Conservation (phyloP, 2,329 filamentous ascomycete genomes). For the Colletotrichum zoysiae region DNA sequence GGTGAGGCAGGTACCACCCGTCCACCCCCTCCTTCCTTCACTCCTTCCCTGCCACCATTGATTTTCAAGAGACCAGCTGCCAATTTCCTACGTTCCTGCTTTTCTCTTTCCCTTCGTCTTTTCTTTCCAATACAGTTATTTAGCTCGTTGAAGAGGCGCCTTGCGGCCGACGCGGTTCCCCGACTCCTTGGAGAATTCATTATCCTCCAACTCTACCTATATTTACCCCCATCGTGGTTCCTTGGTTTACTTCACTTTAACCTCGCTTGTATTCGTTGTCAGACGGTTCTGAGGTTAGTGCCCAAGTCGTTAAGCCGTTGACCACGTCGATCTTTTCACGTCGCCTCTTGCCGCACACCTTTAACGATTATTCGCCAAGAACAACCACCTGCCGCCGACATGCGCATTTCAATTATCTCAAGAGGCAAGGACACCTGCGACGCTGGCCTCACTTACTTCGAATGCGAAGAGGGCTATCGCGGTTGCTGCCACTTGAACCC, state of each 20-base stretch:
- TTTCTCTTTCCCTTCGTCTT: neutral
- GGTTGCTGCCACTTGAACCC: constrained; percentile 62
- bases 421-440: constrained; percentile 7
- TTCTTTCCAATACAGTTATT: neutral
- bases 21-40: constrained; percentile 20
- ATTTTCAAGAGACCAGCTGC: neutral
- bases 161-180: neutral
- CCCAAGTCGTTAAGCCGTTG: neutral
- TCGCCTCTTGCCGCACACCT: neutral
- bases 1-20: constrained; percentile 12
- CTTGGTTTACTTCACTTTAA: neutral
- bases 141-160: neutral
- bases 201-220: neutral
- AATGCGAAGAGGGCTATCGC: constrained; percentile 48
- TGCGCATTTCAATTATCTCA: constrained; percentile 18
- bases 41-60: neutral
- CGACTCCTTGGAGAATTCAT: neutral
- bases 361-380: neutral
- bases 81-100: neutral
- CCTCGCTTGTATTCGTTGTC: neutral
- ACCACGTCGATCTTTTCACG: neutral
- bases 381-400: constrained; percentile 8
- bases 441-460: constrained; percentile 53
- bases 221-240: neutral
- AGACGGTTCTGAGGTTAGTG: constrained; percentile 1